Conservation (phyloP, 176 grass and related monocot species). For the Zoysia pacifica region DNA sequence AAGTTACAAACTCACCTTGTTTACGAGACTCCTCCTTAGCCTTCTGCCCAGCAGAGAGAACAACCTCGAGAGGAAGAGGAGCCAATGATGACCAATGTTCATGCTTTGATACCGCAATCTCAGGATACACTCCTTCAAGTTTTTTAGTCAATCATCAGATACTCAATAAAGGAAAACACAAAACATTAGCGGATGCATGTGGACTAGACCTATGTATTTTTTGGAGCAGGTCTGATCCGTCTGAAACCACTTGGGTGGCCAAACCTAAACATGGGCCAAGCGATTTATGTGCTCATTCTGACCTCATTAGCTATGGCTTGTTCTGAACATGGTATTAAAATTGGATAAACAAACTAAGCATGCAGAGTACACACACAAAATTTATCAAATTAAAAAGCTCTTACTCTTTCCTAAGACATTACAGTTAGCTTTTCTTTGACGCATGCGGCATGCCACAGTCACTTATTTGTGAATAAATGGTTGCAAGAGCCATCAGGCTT, state of each 20-base stretch:
- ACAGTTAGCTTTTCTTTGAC: constrained; percentile 11
- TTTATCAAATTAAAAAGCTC: not conserved
- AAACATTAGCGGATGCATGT: constrained; percentile 11
- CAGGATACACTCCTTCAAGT: constrained; percentile 76
- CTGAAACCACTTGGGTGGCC: not conserved
- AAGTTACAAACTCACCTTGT: constrained; percentile 43
- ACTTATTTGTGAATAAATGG: constrained; percentile 6
- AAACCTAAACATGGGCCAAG: constrained; percentile 17
- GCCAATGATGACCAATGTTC: constrained; percentile 99
- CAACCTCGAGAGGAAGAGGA: constrained; percentile 93
- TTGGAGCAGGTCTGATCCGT: not conserved
- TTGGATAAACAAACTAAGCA: constrained; percentile 15
- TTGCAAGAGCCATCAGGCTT: constrained; percentile 3
- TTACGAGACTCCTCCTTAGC: constrained; percentile 81
- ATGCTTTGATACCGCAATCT: constrained; percentile 92
- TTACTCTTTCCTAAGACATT: constrained; percentile 11
- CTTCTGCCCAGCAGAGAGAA: constrained; percentile 97
- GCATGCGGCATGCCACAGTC: not conserved
- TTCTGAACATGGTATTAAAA: constrained; percentile 17
- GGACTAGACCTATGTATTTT: constrained; percentile 20
- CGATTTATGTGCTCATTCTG: not conserved
- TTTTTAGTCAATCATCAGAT: not conserved
- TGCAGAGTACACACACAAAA: constrained; percentile 1
- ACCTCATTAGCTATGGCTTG: not conserved
- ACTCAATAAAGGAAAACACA: not conserved